phyloP scores from a whole-genome alignment of 805 yeast genomes.

The Lipomyces starkeyi region DNA sequence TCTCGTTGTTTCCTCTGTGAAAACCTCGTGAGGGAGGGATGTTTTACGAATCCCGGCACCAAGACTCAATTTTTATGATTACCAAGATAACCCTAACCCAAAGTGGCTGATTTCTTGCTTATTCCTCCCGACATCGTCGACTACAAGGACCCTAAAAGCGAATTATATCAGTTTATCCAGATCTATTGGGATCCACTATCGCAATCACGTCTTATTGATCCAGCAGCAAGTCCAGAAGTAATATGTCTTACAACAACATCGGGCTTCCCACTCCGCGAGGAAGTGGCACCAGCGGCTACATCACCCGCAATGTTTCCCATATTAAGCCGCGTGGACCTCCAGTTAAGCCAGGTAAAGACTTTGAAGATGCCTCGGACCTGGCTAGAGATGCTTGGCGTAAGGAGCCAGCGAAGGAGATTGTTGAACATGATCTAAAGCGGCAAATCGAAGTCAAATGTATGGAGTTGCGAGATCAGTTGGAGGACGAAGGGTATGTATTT shows the following conservation, averaged over 20 bases:
- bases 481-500: slow-evolving; percentile 37
- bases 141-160: too few species aligned
- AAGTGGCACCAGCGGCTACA: slow-evolving; percentile 44
- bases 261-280: slow-evolving; percentile 46
- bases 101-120: too few species aligned
- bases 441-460: slow-evolving; percentile 40
- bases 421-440: slow-evolving; percentile 36
- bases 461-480: slow-evolving; percentile 39
- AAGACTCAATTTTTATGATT: too few species aligned
- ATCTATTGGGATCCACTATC: background rate
- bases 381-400: slow-evolving; percentile 19
- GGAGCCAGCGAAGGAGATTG: slow-evolving; percentile 28
- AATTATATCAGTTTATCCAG: too few species aligned
- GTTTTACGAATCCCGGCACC: too few species aligned
- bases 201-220: background rate
- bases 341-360: slow-evolving; percentile 5
- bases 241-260: slow-evolving; percentile 43
- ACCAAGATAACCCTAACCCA: too few species aligned
- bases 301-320: slow-evolving; percentile 39
- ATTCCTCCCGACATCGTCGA: too few species aligned
- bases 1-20: too few species aligned
- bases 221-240: background rate
- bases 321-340: slow-evolving; percentile 18
- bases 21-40: too few species aligned
- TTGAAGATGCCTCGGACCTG: slow-evolving; percentile 23